Base-by-base conservation (phyloP, 257 asterid genomes). In the Nicotiana tomentosiformis region DNA sequence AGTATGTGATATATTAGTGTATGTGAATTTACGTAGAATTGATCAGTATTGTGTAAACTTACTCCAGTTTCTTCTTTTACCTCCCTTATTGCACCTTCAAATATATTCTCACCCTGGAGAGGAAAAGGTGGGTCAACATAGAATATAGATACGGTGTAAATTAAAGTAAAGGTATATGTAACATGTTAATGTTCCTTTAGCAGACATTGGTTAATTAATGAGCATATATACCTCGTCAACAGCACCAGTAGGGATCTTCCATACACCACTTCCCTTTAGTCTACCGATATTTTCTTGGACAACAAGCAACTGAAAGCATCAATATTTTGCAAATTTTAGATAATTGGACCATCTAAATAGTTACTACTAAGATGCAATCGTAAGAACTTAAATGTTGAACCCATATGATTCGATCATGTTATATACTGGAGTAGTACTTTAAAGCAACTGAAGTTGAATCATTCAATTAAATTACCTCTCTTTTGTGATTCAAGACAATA, bases 61-160 rank as follows among this genome's bases (percentile, higher is more conserved):
- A 92, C 97, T 87, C 93, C 95, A 56, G 97, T 93, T 88, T 92
- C 97, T 90, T 93, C 97, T 85, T 91, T 91, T 23, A 93, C 91
- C 89, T 92, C 97, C 89, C 97, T 90, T 80, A 60, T 88, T 66
- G 94, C 95, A 64, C 93, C 96, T 32, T 84, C 84, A 78, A 83
- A 89, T 55, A 93, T 87, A 77, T 89, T 94, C 87, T 93, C 97
- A 2, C 97, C 97, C 97, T 93, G 90, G 53, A 86, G 35, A 87
- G 81, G 82, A 64, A 80, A 53, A 53, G 2, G 49, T 39, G 1
- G 72, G 29, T 60, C 61, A 16, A 37, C 26, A 69, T 72, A 56
- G 0, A 53, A 9, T 32, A 32, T 32, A 32, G 4, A 32, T 12
- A 53, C 0, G 57, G 5, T 12, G 4, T 49, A 29, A 29, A 29